Base-by-base conservation (phyloP, 148 eudicot genomes). In the Spergularia bocconei region DNA sequence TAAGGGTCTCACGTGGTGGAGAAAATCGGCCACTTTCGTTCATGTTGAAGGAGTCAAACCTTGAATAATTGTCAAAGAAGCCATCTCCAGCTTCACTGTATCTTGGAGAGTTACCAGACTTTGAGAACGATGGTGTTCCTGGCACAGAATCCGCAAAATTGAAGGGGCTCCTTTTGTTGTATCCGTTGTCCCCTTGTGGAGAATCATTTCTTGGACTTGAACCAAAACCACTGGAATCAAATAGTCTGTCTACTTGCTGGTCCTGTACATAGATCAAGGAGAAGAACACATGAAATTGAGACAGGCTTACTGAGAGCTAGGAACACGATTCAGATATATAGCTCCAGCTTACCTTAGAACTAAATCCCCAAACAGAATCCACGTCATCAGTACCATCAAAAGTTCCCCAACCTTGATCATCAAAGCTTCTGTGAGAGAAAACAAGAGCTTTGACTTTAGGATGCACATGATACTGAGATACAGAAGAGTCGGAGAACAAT, bases 291-390 rank as follows among this genome's bases (percentile, higher is more conserved):
- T 65, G 55, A 70, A 63, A 64, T 13, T 20, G 1, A 47, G 25
- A 44, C n/a, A n/a, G 51, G 70, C 15, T 23, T n/a, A 36, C 19
- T 38, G 8, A 11, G 10, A 25, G 44, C 15, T 2, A 15, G 21
- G 21, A 19, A 63, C 61, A 47, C 38, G 58, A 70, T 70, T 60
- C 23, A 21, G 59, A 47, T 68, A 29, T 29, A 55, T 52, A 63
- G 62, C 48, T 48, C 36, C 65, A 38, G 76, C 86, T 76, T 75
- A 89, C 99, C 91, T 88, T 92, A 70, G 90, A 68, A 77, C 80
- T 87, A 69, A 89, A 85, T 66, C 98, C 99, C 99, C 99, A 92
- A 47, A 95, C 93, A 33, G 99, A 95, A 83, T 95, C 98, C 61
- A 75, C 77, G 82, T 95, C 99, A 83, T 92, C 97, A 69, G 85